Conservation (phyloP, 768 basidiomycete genomes). For the Pseudohyphozyma bogoriensis region DNA sequence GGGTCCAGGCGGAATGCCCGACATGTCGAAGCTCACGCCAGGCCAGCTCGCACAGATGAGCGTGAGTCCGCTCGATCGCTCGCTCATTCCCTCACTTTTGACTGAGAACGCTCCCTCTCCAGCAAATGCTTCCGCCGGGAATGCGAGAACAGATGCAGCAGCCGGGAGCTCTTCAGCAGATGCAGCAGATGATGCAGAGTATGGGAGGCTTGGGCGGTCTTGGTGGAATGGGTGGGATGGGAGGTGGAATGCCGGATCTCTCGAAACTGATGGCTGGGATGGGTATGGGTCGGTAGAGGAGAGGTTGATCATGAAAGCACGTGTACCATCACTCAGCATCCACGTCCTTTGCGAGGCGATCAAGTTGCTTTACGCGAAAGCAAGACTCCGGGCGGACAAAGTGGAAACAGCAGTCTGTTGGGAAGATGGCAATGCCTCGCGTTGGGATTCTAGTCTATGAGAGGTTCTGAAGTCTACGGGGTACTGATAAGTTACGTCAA, state of each 20-base stretch:
- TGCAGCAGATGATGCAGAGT: slow-evolving; percentile 77
- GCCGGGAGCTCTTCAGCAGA: slow-evolving; percentile 35
- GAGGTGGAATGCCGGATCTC: slow-evolving; percentile 38
- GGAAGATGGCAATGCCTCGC: too few relatives aligned
- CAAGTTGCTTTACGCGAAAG: too few relatives aligned
- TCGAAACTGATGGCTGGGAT: slow-evolving; percentile 41
- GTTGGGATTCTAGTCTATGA: too few relatives aligned
- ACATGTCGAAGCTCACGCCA: slow-evolving; percentile 54
- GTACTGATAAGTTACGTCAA: too few relatives aligned
- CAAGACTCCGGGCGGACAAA: too few relatives aligned
- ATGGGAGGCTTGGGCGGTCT: slow-evolving; percentile 94
- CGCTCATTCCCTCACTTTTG: background rate
- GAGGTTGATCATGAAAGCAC: too few relatives aligned
- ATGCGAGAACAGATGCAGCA: slow-evolving; percentile 40
- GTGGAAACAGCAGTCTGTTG: too few relatives aligned
- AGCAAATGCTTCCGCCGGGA: slow-evolving; percentile 90
- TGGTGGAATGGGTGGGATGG: slow-evolving; percentile 67
- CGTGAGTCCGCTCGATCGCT: slow-evolving; percentile 42
- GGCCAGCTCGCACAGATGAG: slow-evolving; percentile 92
- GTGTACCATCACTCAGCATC: too few relatives aligned
- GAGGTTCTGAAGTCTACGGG: too few relatives aligned
- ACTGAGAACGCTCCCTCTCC: background rate
- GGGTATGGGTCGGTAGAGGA: slow-evolving; percentile 41
- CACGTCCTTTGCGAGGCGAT: too few relatives aligned
- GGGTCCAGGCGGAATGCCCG: slow-evolving; percentile 26